Percentiles rank a stretch among this genome's conserved stretches.
phyloP scores from a whole-genome alignment of 805 yeast genomes.

The Pichia cabralensis region DNA sequence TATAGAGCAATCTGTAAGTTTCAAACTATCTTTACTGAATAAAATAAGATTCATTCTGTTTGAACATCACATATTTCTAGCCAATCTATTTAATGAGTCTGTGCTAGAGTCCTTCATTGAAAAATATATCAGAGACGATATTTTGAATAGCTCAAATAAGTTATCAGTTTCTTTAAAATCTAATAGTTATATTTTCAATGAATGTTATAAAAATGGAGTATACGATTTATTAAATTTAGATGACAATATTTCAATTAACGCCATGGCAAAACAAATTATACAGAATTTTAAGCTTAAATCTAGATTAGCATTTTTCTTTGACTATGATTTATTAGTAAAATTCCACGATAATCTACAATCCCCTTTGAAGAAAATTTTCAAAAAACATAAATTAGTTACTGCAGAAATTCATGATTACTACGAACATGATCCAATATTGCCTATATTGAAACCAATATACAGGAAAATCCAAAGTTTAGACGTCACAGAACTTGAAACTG shows the following conservation, averaged over 20 bases:
- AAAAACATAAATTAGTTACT: slow-evolving; percentile 5
- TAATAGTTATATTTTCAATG: slow-evolving; percentile 1
- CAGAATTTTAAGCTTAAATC: slow-evolving; percentile 1
- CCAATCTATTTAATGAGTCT: slow-evolving; percentile 1
- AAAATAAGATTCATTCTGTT: slow-evolving; percentile 4
- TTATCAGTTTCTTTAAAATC: neutral
- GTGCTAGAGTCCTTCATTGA: neutral
- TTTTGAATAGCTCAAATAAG: neutral
- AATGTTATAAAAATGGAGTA: slow-evolving; percentile 1
- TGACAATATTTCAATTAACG: neutral
- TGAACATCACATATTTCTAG: slow-evolving; percentile 4
- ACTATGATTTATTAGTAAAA: neutral
- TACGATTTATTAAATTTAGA: neutral
- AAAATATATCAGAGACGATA: neutral
- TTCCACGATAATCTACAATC: slow-evolving; percentile 6
- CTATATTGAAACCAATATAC: slow-evolving; percentile 17
- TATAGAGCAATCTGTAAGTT: slow-evolving; percentile 3
- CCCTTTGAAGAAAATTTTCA: slow-evolving; percentile 5
- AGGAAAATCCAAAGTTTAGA: no score
- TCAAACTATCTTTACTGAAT: slow-evolving; percentile 6
- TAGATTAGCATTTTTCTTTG: slow-evolving; percentile 3
- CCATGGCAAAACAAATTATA: neutral
- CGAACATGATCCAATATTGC: slow-evolving; percentile 19
- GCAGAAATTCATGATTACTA: slow-evolving; percentile 16
- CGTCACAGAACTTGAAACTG: no score